Base-by-base conservation (phyloP, 352 stramenopile species). In the Phytophthora chlamydospora region DNA sequence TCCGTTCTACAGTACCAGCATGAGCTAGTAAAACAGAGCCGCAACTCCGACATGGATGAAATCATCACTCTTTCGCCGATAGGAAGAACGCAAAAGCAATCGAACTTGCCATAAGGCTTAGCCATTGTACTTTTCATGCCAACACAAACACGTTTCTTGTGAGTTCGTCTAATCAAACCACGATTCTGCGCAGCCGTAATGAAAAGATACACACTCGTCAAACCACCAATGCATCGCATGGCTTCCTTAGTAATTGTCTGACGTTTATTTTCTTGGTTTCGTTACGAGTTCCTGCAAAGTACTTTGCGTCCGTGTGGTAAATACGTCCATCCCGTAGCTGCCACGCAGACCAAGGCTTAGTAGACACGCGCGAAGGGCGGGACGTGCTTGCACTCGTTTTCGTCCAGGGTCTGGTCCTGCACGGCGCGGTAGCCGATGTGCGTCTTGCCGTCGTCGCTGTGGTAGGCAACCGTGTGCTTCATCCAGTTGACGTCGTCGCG, bases 401-500 rank as follows among this genome's bases (percentile, higher is more conserved):
- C 95, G 75, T 99, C 96, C 32, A 99, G 81, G 16, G 96, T 99
- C 62, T 95, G 90, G 53, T 95, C 88, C 72, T 99, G 94, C 61
- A 98, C 93, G 13, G 88, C 86, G 12, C 95, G 85, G 74, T 98
- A 98, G 19, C 83, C 80, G 39, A 98, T 84, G 49, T 83, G 77
- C 14, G 93, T 98, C 76, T 94, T 93, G 46, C 75, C 86, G 31
- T 96, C 78, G 71, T 95, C 80, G 78, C 97, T 87, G 73, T 97
- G 93, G 69, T 98, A 98, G 2, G 93, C 88, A 35, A 99, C 66
- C 11, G 94, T 98, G 76, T 99, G 97, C 69, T 98, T 98, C 96
- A 99, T 99, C 96, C 96, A 99, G 27, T 98, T 83, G 43, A 93
- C 83, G 72, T 99, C 96, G 60, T 98, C 81, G 53, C 97, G 86